Conservation (phyloP, 1,284 basidiomycete genomes). For the Fomitopsis schrenkii region DNA sequence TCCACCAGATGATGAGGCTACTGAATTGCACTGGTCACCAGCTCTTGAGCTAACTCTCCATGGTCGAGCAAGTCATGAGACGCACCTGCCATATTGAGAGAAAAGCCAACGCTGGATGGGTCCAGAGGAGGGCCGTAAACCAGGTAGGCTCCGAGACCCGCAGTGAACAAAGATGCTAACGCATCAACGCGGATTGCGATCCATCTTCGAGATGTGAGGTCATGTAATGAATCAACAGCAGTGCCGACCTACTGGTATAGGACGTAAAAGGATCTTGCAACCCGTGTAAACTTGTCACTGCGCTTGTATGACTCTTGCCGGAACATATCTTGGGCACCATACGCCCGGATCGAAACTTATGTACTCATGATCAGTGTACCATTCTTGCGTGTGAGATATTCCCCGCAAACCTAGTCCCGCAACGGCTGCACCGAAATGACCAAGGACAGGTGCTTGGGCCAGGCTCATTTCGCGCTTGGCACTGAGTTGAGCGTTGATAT, state of each 20-base stretch:
- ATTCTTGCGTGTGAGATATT: background rate
- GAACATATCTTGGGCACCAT: constrained; percentile 48
- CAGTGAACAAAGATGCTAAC: constrained; percentile 46
- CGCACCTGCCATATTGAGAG: constrained; percentile 45
- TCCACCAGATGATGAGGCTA: constrained; percentile 47
- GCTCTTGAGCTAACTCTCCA: background rate
- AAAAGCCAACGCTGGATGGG: constrained; percentile 44
- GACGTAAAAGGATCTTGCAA: constrained; percentile 46
- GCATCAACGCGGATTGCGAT: constrained; percentile 33
- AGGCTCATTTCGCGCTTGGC: constrained; percentile 77
- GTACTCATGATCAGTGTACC: background rate
- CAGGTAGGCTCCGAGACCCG: constrained; percentile 48
- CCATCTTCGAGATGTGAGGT: constrained; percentile 11
- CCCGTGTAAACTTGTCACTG: constrained; percentile 45
- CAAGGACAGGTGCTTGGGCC: constrained; percentile 60
- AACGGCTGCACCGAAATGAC: constrained; percentile 67
- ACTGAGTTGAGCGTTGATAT: constrained; percentile 69
- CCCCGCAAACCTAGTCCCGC: constrained; percentile 52
- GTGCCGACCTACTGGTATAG: constrained; percentile 40
- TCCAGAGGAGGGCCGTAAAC: constrained; percentile 38
- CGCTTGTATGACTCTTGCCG: constrained; percentile 38
- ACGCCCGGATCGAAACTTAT: constrained; percentile 61
- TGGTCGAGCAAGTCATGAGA: background rate
- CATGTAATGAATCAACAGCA: background rate
- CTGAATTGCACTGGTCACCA: constrained; percentile 45